Evolutionary conservation across 1,284 basidiomycete genomes (phyloP), one percentile per base, ranked within the genome.

Genomic region (Austroboletus novae-zelandiae): DNA sequence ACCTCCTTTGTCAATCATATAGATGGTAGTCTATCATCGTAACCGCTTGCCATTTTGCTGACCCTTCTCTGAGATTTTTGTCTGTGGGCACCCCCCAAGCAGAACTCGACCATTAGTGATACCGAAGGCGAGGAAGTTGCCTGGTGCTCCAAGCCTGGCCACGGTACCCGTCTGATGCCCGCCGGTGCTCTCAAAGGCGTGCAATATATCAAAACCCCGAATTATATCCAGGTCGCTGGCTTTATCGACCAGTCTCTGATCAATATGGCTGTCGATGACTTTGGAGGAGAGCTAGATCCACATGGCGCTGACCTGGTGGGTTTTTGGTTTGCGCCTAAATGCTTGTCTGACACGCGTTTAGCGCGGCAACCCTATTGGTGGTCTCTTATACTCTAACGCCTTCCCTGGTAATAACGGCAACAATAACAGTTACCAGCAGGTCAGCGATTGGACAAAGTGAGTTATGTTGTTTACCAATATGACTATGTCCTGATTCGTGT

Each of bases 211-310:
- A 68, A 73, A 53, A 83, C 84, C 2, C 73, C 74, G 0, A 73
- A 78, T 51, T 91, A 90, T 61, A 66, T 83, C 30, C 81, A 86
- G 59, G 72, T 81, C 35, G 76, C 79, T 25, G 87, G 81, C 10
- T 78, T 73, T 66, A 74, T 90, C 54, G 72, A 89, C 61, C 88
- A 91, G 70, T 71, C 69, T 2, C 56, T 68, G 55, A 67, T 91
- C 55, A 75, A 87, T 68, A 64, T 91, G 41, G 55, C 66, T 4
- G 36, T 64, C 0, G 69, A 58, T 15, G 88, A 91, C 60, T 78
- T 61, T 20, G 88, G 88, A 61, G 88, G 88, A 55, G 85, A 87
- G 69, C 76, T 87, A 44, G 85, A 87, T 57, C 79, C 82, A 27
- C 79, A 83, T 52, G 85, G 84, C 56, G 80, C 81, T 53, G 81